Conservation (phyloP, 208 protist genomes). For the Trypanosoma rangeli region DNA sequence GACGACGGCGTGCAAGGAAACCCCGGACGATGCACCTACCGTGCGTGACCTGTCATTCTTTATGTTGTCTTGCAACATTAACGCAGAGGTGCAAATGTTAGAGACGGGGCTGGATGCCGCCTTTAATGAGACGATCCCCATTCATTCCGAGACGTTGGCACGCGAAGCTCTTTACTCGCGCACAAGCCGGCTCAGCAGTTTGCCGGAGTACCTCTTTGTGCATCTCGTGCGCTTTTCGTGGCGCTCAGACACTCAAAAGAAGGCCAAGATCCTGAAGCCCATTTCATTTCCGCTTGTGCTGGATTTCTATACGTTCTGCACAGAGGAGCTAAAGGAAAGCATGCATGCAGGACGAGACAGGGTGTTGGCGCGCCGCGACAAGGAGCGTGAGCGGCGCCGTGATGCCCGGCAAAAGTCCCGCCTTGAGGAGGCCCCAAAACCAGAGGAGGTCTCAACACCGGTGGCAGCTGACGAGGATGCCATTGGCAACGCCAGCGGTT, state of each 20-base stretch:
- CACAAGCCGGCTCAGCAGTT: slow-evolving; percentile 40
- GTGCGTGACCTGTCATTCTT: slow-evolving; percentile 45
- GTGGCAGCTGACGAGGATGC: neutral
- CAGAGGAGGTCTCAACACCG: slow-evolving; percentile 11
- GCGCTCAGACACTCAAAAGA: slow-evolving; percentile 74
- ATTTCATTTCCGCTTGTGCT: slow-evolving; percentile 80
- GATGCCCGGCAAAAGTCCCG: slow-evolving; percentile 23
- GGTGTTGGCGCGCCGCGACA: slow-evolving; percentile 51
- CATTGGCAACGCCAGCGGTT: slow-evolving; percentile 60
- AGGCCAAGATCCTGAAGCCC: slow-evolving; percentile 88
- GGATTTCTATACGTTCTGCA: slow-evolving; percentile 52
- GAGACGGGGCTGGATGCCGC: slow-evolving; percentile 70
- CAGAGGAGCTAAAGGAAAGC: slow-evolving; percentile 51
- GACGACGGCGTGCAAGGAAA: slow-evolving; percentile 55
- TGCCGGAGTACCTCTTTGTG: slow-evolving; percentile 87
- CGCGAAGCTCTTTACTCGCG: slow-evolving; percentile 54
- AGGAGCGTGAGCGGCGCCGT: slow-evolving; percentile 48
- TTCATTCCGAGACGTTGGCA: slow-evolving; percentile 46
- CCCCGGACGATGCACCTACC: slow-evolving; percentile 23
- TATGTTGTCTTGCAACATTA: slow-evolving; percentile 88
- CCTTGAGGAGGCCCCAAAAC: slow-evolving; percentile 18
- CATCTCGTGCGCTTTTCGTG: slow-evolving; percentile 92
- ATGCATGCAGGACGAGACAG: slow-evolving; percentile 39
- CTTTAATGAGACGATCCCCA: slow-evolving; percentile 63
- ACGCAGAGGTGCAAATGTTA: slow-evolving; percentile 71